Base-by-base conservation (phyloP, 139 green algal species). In the Yamagishiella unicocca region DNA sequence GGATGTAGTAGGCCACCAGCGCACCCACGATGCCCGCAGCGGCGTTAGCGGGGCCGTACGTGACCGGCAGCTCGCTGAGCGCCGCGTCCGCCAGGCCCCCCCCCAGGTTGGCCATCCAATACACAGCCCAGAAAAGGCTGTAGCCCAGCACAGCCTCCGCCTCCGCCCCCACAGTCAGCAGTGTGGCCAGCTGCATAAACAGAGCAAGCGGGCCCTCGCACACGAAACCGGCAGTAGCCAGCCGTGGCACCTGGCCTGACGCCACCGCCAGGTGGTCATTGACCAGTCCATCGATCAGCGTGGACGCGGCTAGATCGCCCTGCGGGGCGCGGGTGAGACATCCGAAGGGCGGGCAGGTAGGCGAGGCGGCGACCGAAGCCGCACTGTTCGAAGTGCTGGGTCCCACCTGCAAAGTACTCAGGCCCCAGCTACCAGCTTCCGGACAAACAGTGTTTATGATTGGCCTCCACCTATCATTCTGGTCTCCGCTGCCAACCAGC, bases 191-290 rank as follows among this genome's bases (percentile, higher is more conserved):
- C 81, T 46, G 25, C 45, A 77, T 58, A 43, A 87, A 87, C 45
- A 87, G 81, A 45, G 37, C 33, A 45, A 87, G 66, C 33, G 64
- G 66, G 2, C 7, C 6, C 22, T 54, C 81, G 43, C 81, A 87
- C 43, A 79, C 64, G 66, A 79, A 87, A 22, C 81, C 81, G 33
- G 31, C 24, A 31, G 81, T 87, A 66, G 66, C 66, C 25, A 87
- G 81, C 0, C 81, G 81, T 24, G 45, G 45, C 33, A 87, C 55
- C 37, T 73, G 58, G 17, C 77, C 77, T 4, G 55, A 42, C 27
- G 77, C 64, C 19, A 87, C 81, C 31, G 66, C 81, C 45, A 87
- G 64, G 62, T 87, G 81, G 81, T 87, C 81, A 66, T 87, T 87
- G 31, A 79, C 64, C 45, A 87, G 81, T 2, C 45, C 64, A 45